Conservation (phyloP, 192 early-diverging fungal genomes). For the Phlyctochytrium planicorne region DNA sequence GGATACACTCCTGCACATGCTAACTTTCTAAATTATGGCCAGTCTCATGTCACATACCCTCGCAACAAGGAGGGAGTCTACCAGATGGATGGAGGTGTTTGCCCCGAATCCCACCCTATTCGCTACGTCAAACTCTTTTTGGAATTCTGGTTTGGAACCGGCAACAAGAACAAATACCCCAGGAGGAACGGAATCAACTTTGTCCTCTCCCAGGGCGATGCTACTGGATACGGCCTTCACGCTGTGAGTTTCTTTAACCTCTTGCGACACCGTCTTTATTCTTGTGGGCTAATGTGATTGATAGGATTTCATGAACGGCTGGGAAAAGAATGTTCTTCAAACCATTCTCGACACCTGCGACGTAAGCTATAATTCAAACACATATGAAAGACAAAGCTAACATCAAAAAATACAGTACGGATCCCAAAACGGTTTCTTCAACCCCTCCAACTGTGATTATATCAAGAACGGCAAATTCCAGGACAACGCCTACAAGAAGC, state of each 20-base stretch:
- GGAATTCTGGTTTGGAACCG: neutral
- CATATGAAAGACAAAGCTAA: no score
- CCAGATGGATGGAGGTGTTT: neutral
- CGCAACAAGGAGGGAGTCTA: neutral
- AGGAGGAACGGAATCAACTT: neutral
- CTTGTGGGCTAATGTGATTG: no score
- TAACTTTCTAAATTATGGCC: neutral
- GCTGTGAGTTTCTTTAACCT: no score
- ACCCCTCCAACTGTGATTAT: no score
- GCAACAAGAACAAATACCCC: neutral
- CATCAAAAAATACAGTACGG: no score
- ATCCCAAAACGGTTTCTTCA: no score
- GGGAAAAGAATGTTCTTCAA: neutral
- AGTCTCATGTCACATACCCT: neutral
- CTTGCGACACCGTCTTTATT: no score
- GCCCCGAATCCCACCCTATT: neutral
- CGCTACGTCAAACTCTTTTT: neutral
- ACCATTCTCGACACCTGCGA: neutral
- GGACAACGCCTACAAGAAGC: neutral
- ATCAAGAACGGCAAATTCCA: neutral
- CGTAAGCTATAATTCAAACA: no score
- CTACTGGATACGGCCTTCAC: neutral
- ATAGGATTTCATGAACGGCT: conserved; percentile 1
- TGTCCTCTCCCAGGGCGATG: neutral
- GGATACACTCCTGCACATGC: no score